Evolutionary conservation across 495 filamentous ascomycete genomes (phyloP), one percentile per base, ranked within the genome.

Genomic region (Xylaria sp.): DNA sequence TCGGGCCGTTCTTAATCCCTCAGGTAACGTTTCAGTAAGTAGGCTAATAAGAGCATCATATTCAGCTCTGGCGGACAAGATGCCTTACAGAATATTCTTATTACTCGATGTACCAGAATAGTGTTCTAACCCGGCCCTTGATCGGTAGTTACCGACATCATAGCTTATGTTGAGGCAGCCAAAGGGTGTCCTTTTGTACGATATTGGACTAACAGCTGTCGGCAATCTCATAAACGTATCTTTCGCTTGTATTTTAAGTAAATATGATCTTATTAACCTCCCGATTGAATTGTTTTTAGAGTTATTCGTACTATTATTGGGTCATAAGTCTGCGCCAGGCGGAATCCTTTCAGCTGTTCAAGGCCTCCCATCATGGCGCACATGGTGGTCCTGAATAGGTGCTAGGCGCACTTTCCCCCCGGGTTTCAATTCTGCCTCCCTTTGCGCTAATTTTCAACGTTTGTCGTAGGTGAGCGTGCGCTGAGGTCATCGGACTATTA

Each of bases 1-100:
- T 65, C 62, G 43, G 62, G 24, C 62, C 40, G 61, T 63, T 46
- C 61, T 24, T 52, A 19, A 31, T 29, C 41, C 15, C 40, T 31
- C 11, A 33, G 61, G 19, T 31, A 52, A 44, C 29, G 44, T 48
- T 52, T 2, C 44, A 14, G 4, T 7, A n/a, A 17, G 43, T 65
- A 65, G 62, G 62, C 62, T 65, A 65, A 48, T 65, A 65, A 35
- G 62, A 7, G 44, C 9, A 35, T 50, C 62, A 19, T 50, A 35
- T 65, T 65, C 43, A 50, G 62, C 44, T 52, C 21, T 5, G 7
- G 52, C 37, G 14, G 26, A 19, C 3, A 63, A 40, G 29, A 43
- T 2, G 11, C n/a, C 31, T 26, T 37, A n/a, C 24, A 2, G 24
- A 29, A 46, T 35, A 41, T 21, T 1, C 41, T 40, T 12, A 24